phyloP scores from a whole-genome alignment of 352 stramenopile species.

The Globisporangium barbulae region DNA sequence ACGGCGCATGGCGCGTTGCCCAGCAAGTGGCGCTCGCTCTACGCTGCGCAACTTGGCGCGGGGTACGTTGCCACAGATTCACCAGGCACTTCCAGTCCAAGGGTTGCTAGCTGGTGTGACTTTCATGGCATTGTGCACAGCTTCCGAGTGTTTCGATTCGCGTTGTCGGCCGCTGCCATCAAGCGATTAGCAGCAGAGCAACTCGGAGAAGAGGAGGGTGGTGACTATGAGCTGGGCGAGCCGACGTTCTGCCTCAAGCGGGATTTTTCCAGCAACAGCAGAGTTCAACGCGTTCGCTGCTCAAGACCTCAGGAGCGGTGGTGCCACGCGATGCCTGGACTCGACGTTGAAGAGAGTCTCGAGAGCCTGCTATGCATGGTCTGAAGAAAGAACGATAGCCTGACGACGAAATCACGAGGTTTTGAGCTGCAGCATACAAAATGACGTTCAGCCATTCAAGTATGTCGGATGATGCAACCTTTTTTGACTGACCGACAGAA shows the following conservation, averaged over 20 bases:
- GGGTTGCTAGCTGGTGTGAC: slow-evolving; percentile 21
- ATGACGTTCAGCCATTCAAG: too few relatives aligned
- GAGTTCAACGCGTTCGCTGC: background rate
- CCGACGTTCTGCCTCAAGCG: background rate
- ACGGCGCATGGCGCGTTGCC: slow-evolving; percentile 3
- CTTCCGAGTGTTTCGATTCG: slow-evolving; percentile 27
- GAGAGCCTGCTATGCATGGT: background rate
- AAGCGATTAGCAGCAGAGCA: background rate
- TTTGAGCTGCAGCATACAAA: too few relatives aligned
- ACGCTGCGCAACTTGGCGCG: slow-evolving; percentile 24
- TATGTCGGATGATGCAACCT: too few relatives aligned
- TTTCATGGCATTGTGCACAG: slow-evolving; percentile 33
- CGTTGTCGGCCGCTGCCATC: slow-evolving; percentile 12
- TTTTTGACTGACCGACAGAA: too few relatives aligned
- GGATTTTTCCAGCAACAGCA: background rate
- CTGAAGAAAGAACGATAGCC: background rate
- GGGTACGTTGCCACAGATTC: slow-evolving; percentile 17
- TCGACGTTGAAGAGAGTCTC: background rate
- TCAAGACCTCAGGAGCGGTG: background rate
- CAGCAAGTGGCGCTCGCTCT: slow-evolving; percentile 16
- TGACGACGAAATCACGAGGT: too few relatives aligned
- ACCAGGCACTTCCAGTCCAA: slow-evolving; percentile 1
- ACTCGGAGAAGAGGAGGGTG: background rate
- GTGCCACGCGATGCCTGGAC: background rate
- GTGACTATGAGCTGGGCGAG: background rate